Conservation (phyloP, 306 rosid species). For the Dryas alaskensis region DNA sequence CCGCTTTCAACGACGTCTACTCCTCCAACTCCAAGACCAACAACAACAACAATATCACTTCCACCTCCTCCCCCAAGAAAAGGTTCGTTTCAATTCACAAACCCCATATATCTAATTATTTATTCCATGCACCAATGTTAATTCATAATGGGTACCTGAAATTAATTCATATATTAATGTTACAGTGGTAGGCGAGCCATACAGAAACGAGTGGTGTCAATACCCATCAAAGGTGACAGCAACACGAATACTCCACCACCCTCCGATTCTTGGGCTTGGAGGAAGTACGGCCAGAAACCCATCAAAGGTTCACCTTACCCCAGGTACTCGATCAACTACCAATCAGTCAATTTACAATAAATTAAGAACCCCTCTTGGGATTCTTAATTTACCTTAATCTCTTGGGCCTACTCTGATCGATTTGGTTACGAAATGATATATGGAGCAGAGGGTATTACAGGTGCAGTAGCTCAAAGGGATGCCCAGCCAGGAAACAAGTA, state of each 20-base stretch:
- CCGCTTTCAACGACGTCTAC: slow-evolving; percentile 33
- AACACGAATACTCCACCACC: slow-evolving; percentile 55
- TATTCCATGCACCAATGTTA: too few relatives aligned
- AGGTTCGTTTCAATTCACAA: slow-evolving; percentile 37
- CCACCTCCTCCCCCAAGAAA: slow-evolving; percentile 51
- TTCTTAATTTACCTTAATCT: too few relatives aligned
- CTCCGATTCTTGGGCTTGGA: slow-evolving; percentile 95
- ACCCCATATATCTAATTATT: too few relatives aligned
- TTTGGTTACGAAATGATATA: not conserved
- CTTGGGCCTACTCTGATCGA: not conserved
- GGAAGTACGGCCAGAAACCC: slow-evolving; percentile 97
- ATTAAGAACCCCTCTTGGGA: too few relatives aligned
- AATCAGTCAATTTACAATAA: too few relatives aligned
- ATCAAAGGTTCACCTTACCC: slow-evolving; percentile 99
- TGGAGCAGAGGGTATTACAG: slow-evolving; percentile 77
- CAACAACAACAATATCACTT: slow-evolving; percentile 22
- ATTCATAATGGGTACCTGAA: too few relatives aligned
- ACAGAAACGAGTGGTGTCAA: slow-evolving; percentile 73
- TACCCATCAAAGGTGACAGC: slow-evolving; percentile 70
- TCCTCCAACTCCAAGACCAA: slow-evolving; percentile 20
- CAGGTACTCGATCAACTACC: slow-evolving; percentile 37
- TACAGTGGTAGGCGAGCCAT: slow-evolving; percentile 41
- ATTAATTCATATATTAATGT: not conserved
- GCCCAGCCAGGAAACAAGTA: slow-evolving; percentile 96
- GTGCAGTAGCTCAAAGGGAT: slow-evolving; percentile 90